Base-by-base conservation (phyloP, 73 alveolate species). In the Paraurostyla sp. region DNA sequence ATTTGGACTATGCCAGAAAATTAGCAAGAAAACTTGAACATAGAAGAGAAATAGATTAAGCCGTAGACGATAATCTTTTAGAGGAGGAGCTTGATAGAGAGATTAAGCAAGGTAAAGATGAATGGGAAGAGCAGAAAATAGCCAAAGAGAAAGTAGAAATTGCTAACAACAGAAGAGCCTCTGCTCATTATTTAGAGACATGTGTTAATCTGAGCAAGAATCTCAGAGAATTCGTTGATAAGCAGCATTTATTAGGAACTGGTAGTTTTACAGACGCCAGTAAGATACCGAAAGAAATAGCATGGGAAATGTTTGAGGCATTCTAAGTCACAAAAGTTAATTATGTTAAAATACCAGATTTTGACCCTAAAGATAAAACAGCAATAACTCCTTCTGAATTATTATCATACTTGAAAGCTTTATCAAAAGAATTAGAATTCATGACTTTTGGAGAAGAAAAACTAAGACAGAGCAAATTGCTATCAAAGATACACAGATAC, bases 281-380 rank as follows among this genome's bases (percentile, higher is more conserved):
- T 33, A 90, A 94, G 76, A 84, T 95, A 25, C 98, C 98, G 4
- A 95, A 86, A 84, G 98, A 95, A 56, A 87, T 95, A 16, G 91
- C 95, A 22, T 69, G 87, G 32, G 97, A 95, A 78, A 69, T 95
- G 16, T 91, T 95, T 80, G 97, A 95, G 83, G 68, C 93, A 23
- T 93, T 86, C 85, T 85, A 92, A 80, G 93, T 95, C 51, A 88
- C 94, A 0, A 91, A 92, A 59, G 87, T 89, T 71, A 92, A 92
- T 38, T 93, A 93, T 89, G 94, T 85, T 83, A 89, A 80, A 75
- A 52, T 80, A 3, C 92, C 94, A 0, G 92, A 89, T 54, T 71
- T 89, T 49, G 97, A 95, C 45, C 91, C 94, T 57, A 90, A 85
- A 23, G 97, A 90, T 60, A 91, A 93, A 84, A 78, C 94, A 9